These are phyloP conservation scores for Aspergillus caelatus DNA, from an alignment of 2,329 filamentous ascomycete species.

Conservation along the genomic window DNA sequence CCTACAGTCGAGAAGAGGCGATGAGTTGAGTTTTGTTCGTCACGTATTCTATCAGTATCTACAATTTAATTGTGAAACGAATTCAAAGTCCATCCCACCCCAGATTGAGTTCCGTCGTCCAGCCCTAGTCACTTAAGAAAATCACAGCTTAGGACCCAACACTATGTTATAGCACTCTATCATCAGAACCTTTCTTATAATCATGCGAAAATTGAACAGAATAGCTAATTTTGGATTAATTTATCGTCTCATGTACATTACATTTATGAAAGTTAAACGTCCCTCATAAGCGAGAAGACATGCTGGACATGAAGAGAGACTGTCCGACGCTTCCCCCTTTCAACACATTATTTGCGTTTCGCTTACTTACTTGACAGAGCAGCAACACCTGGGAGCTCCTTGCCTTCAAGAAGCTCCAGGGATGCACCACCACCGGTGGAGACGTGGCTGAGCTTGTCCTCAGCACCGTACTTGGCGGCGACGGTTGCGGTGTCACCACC, in stretches of 20 bases:
- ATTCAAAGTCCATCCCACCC: not conserved
- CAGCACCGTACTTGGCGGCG: conserved; percentile 92
- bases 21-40: not conserved
- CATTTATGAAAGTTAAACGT: conserved; percentile 26
- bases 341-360: conserved; percentile 3
- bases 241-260: conserved; percentile 40
- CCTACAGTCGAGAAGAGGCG: not conserved
- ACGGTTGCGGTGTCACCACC: conserved; percentile 98
- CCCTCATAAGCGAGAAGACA: conserved; percentile 6
- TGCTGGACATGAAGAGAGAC: conserved; percentile 17
- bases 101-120: not conserved
- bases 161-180: conserved; percentile 22
- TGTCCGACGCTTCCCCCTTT: conserved; percentile 1
- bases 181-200: conserved; percentile 26
- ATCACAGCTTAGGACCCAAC: conserved; percentile 34
- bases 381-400: conserved; percentile 90
- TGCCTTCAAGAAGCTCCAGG: conserved; percentile 95
- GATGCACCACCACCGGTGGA: conserved; percentile 95
- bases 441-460: conserved; percentile 97
- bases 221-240: conserved; percentile 26
- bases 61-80: not conserved
- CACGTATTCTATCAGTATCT: not conserved
- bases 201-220: conserved; percentile 12
- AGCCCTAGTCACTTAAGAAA: not conserved
- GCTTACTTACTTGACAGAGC: conserved; percentile 78